These are phyloP conservation scores for Schwanniomyces polymorphus DNA, from an alignment of 805 yeast species.

Conservation along the genomic window DNA sequence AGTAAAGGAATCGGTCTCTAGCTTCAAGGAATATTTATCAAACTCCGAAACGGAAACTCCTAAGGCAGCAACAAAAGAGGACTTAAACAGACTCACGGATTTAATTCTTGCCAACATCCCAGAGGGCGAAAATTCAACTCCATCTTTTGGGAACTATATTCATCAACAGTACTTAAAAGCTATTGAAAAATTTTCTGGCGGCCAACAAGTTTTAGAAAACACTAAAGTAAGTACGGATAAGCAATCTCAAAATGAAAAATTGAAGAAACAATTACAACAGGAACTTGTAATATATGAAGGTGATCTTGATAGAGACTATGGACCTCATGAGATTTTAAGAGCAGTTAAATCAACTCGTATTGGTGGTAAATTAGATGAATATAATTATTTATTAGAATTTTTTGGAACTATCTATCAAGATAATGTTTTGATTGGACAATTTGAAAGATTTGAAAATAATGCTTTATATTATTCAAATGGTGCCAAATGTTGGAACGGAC, in stretches of 20 bases:
- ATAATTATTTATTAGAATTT: conserved; percentile 64
- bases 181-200: not conserved
- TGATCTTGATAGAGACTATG: conserved; percentile 40
- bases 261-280: conserved; percentile 1
- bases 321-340: conserved; percentile 64
- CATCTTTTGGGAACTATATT: conserved; percentile 19
- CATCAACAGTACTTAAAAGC: conserved; percentile 19
- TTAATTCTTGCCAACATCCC: conserved; percentile 14
- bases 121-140: conserved; percentile 2
- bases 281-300: conserved; percentile 14
- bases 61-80: conserved; percentile 9
- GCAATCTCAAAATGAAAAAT: not conserved
- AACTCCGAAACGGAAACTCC: conserved; percentile 25
- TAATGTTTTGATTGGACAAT: conserved; percentile 53
- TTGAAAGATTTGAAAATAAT: conserved; percentile 21
- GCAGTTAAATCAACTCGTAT: conserved; percentile 54
- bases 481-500: conserved; percentile 93
- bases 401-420: conserved; percentile 59
- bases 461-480: conserved; percentile 57
- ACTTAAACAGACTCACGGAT: conserved; percentile 14
- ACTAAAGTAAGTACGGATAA: not conserved
- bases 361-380: conserved; percentile 59
- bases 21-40: conserved; percentile 48
- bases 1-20: conserved; percentile 70
- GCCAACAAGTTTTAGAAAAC: not conserved